phyloP scores from a whole-genome alignment of 768 basidiomycete species.

The Crepidotus variabilis region DNA sequence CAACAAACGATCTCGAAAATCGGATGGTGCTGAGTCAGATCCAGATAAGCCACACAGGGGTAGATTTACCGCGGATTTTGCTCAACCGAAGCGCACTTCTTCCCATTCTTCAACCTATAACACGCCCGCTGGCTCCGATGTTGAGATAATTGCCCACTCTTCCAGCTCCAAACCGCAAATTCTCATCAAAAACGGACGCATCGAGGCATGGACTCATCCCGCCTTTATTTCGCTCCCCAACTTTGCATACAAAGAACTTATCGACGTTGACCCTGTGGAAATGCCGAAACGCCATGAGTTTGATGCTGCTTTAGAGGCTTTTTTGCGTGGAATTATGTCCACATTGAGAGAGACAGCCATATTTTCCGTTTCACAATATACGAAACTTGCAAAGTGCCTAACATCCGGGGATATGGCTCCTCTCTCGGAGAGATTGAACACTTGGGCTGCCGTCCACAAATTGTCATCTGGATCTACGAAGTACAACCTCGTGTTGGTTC shows the following conservation, averaged over 20 bases:
- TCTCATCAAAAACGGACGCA: constrained; percentile 33
- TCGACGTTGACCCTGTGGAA: constrained; percentile 47
- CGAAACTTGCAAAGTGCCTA: constrained; percentile 45
- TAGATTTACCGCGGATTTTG: constrained; percentile 27
- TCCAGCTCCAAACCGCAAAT: constrained; percentile 28
- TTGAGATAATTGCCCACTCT: constrained; percentile 6
- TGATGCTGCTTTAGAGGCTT: constrained; percentile 44
- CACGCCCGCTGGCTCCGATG: constrained; percentile 9
- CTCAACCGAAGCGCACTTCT: constrained; percentile 12
- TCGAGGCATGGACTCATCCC: constrained; percentile 59
- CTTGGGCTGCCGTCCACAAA: constrained; percentile 60
- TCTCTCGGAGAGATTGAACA: constrained; percentile 33
- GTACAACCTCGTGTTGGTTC: constrained; percentile 53
- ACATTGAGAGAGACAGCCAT: constrained; percentile 60
- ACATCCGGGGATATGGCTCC: constrained; percentile 35
- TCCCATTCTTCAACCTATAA: constrained; percentile 18
- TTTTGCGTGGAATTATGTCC: constrained; percentile 46
- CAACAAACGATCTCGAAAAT: constrained; percentile 22
- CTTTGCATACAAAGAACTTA: constrained; percentile 50
- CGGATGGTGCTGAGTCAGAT: constrained; percentile 19
- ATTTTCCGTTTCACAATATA: constrained; percentile 52
- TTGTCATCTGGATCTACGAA: constrained; percentile 58
- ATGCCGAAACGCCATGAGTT: constrained; percentile 57
- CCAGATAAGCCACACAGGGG: constrained; percentile 24
- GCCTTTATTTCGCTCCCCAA: constrained; percentile 60